These are phyloP conservation scores for Fonsecaea multimorphosa DNA, from an alignment of 2,329 filamentous ascomycete species.

Conservation along the genomic window DNA sequence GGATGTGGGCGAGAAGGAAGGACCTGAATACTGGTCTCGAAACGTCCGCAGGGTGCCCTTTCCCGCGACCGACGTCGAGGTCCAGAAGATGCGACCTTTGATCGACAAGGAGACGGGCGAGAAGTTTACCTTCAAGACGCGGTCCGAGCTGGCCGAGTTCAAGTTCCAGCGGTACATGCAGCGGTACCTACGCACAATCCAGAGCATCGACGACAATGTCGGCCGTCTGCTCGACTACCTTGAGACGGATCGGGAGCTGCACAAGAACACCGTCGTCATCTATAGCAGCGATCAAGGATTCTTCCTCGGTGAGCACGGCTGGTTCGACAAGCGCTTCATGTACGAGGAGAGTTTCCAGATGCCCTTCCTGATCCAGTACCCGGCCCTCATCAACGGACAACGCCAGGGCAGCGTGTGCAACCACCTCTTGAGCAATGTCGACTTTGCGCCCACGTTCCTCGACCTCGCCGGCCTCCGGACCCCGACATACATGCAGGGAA, in stretches of 20 bases:
- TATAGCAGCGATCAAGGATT: constrained; percentile 64
- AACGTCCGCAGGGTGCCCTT: too few species aligned
- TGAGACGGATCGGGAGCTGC: constrained; percentile 50
- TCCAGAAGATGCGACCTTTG: too few species aligned
- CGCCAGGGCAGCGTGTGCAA: constrained; percentile 48
- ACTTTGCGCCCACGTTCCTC: constrained; percentile 60
- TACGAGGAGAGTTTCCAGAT: constrained; percentile 65
- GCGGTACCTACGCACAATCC: constrained; percentile 60
- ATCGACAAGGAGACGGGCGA: constrained; percentile 56
- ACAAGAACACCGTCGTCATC: constrained; percentile 58
- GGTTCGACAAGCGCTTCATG: constrained; percentile 66
- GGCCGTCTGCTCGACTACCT: constrained; percentile 57
- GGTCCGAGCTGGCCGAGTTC: constrained; percentile 56
- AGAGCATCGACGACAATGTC: constrained; percentile 60
- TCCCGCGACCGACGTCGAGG: too few species aligned
- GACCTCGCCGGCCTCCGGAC: constrained; percentile 51
- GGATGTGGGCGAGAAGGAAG: too few species aligned
- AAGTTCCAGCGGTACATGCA: constrained; percentile 65
- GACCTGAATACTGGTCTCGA: too few species aligned
- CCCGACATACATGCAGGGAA: constrained; percentile 61
- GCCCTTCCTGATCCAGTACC: constrained; percentile 60
- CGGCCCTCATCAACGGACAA: constrained; percentile 53
- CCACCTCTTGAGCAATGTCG: constrained; percentile 62
- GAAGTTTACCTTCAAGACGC: constrained; percentile 55
- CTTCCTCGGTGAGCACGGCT: constrained; percentile 63